phyloP scores from a whole-genome alignment of 2,329 filamentous ascomycete species.

The Claviceps quebecensis region DNA sequence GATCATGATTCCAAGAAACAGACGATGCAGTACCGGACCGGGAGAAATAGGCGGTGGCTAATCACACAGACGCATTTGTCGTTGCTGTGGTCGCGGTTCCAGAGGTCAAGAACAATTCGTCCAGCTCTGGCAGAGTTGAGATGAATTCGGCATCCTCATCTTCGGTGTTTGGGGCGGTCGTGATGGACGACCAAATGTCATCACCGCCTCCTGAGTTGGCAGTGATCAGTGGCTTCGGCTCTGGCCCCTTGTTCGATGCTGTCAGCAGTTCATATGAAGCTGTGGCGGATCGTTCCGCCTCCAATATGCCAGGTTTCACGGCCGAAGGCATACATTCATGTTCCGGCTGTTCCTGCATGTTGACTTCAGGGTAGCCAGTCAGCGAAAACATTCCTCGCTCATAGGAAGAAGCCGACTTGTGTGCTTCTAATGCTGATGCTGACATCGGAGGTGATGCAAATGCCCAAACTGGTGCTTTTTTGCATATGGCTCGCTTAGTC shows the following conservation, averaged over 20 bases:
- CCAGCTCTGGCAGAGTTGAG: neutral
- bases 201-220: neutral
- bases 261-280: neutral
- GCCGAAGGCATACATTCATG: neutral
- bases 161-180: neutral
- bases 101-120: neutral
- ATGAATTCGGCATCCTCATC: neutral
- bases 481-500: neutral
- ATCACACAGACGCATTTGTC: too few relatives aligned
- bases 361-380: neutral
- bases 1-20: neutral
- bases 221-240: neutral
- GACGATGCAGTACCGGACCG: neutral
- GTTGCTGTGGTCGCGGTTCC: neutral
- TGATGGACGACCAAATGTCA: neutral
- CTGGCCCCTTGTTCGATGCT: neutral
- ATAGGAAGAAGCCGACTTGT: neutral
- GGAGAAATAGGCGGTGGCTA: neutral
- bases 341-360: neutral
- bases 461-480: neutral
- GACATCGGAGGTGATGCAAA: neutral
- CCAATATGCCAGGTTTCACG: neutral
- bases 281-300: neutral
- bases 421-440: neutral
- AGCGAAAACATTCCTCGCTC: neutral